Conservation (phyloP, 441 rosid species). For the Gossypium lobatum region DNA sequence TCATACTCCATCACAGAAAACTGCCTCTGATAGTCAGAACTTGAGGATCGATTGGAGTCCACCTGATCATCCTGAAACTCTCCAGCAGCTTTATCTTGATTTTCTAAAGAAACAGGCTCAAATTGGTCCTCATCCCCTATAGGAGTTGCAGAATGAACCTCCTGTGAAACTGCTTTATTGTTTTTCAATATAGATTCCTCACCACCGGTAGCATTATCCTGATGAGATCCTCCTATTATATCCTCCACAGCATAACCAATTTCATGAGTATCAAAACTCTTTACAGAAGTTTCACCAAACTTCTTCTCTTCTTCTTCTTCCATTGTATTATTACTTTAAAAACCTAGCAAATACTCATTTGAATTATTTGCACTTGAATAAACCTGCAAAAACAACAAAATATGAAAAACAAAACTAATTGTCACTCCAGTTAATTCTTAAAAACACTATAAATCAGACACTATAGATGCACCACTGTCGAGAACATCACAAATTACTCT, state of each 20-base stretch:
- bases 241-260: slow-evolving; percentile 31
- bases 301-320: slow-evolving; percentile 71
- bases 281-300: slow-evolving; percentile 32
- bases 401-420: not conserved
- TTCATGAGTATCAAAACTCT: slow-evolving; percentile 21
- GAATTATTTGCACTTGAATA: slow-evolving; percentile 18
- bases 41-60: slow-evolving; percentile 35
- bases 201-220: slow-evolving; percentile 22
- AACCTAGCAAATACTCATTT: slow-evolving; percentile 31
- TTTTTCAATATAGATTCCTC: slow-evolving; percentile 26
- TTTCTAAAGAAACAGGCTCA: slow-evolving; percentile 77
- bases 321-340: slow-evolving; percentile 33
- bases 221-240: slow-evolving; percentile 31
- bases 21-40: slow-evolving; percentile 39
- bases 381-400: slow-evolving; percentile 22
- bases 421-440: not conserved
- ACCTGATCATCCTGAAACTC: slow-evolving; percentile 25
- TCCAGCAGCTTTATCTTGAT: slow-evolving; percentile 46
- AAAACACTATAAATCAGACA: not conserved
- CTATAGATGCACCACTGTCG: not conserved
- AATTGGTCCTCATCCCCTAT: slow-evolving; percentile 63
- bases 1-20: slow-evolving; percentile 30
- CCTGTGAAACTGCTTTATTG: slow-evolving; percentile 26
- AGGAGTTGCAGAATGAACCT: slow-evolving; percentile 27
- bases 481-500: not conserved